Evolutionary conservation across 1,284 basidiomycete genomes (phyloP).

Genomic region (Ustilago shanxiensis): DNA sequence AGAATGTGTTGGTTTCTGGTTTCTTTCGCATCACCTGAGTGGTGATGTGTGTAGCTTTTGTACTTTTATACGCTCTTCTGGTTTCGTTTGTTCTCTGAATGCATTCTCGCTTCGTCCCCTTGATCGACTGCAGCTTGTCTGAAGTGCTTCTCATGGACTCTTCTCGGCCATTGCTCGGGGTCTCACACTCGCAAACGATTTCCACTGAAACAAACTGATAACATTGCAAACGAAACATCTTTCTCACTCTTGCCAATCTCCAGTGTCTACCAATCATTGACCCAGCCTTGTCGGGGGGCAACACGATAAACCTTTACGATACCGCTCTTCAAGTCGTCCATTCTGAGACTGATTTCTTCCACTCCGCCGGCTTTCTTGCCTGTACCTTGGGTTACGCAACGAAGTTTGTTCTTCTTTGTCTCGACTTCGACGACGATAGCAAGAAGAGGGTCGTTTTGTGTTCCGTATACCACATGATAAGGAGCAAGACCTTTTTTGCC

Average conservation of each 20-base stretch:
- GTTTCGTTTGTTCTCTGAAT: neutral
- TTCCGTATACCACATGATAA: slow-evolving; percentile 78
- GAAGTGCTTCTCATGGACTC: no score
- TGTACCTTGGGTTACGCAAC: slow-evolving; percentile 76
- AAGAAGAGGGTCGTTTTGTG: slow-evolving; percentile 76
- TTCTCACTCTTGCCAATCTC: neutral
- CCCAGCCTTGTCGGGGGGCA: slow-evolving; percentile 43
- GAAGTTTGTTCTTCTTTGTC: slow-evolving; percentile 56
- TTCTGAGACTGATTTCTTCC: slow-evolving; percentile 83
- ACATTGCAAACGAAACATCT: no score
- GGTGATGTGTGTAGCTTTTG: neutral
- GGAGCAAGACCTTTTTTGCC: slow-evolving; percentile 83
- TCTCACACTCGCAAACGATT: no score
- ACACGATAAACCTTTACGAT: slow-evolving; percentile 73
- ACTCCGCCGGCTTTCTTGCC: slow-evolving; percentile 71
- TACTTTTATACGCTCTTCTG: slow-evolving; percentile 14
- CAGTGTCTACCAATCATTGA: slow-evolving; percentile 29
- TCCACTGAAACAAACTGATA: no score
- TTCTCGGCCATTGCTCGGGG: no score
- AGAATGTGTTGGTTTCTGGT: neutral
- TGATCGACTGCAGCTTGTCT: neutral
- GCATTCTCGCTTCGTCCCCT: neutral
- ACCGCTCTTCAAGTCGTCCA: slow-evolving; percentile 90
- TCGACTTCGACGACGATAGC: slow-evolving; percentile 82
- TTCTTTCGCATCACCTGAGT: neutral